phyloP scores from a whole-genome alignment of 176 grass and related monocot genomes.

The Zoysia pacifica region DNA sequence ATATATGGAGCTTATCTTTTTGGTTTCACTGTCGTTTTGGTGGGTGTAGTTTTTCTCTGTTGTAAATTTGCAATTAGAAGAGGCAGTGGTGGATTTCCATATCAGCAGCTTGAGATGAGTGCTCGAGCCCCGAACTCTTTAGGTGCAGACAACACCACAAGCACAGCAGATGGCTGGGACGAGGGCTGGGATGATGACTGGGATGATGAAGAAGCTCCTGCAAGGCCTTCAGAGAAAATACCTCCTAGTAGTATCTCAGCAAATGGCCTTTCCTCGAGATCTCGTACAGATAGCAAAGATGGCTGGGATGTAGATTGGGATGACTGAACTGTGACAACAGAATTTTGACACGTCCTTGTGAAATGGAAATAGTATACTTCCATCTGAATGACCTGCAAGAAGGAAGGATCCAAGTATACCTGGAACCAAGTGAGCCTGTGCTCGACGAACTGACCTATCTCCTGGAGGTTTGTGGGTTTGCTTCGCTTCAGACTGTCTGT shows the following conservation, averaged over 20 bases:
- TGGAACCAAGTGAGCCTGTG: neutral
- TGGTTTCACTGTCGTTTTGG: slow-evolving; percentile 59
- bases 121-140: slow-evolving; percentile 41
- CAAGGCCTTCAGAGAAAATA: slow-evolving; percentile 47
- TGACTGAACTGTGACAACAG: slow-evolving; percentile 47
- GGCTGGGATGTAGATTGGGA: slow-evolving; percentile 97
- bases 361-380: neutral
- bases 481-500: slow-evolving; percentile 31
- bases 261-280: slow-evolving; percentile 67
- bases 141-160: slow-evolving; percentile 42
- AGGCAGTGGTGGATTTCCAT: slow-evolving; percentile 36
- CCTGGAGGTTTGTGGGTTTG: slow-evolving; percentile 23
- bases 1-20: slow-evolving; percentile 77
- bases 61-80: slow-evolving; percentile 66
- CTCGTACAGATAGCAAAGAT: slow-evolving; percentile 64
- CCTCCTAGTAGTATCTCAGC: slow-evolving; percentile 43
- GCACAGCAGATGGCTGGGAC: slow-evolving; percentile 70
- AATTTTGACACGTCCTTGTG: slow-evolving; percentile 14
- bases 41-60: slow-evolving; percentile 53
- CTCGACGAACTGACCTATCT: slow-evolving; percentile 22
- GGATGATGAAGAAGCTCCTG: slow-evolving; percentile 81
- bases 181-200: no score
- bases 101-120: slow-evolving; percentile 95
- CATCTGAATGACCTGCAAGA: neutral
- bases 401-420: slow-evolving; percentile 8